These are phyloP conservation scores for Plasmopara muralis DNA, from an alignment of 352 stramenopile species.

Conservation along the genomic window DNA sequence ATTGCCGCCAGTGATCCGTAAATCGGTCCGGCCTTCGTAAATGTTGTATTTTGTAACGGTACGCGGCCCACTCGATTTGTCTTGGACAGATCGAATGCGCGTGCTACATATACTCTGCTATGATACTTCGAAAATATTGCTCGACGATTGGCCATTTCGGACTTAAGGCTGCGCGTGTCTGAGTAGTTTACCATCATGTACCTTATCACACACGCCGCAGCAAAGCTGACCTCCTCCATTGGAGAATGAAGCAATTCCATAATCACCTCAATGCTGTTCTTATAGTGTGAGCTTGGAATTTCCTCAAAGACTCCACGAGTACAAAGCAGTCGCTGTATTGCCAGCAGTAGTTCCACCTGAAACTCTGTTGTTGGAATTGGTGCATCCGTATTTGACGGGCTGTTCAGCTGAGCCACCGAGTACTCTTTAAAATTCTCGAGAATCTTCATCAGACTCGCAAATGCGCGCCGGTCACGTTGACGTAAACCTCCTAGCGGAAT, in stretches of 20 bases:
- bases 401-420: constrained; percentile 72
- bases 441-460: constrained; percentile 78
- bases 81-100: constrained; percentile 72
- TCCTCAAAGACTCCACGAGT: constrained; percentile 82
- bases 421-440: constrained; percentile 84
- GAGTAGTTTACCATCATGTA: constrained; percentile 89
- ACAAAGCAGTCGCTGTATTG: constrained; percentile 76
- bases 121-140: constrained; percentile 84
- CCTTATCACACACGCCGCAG: constrained; percentile 75
- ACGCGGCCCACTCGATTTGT: constrained; percentile 61
- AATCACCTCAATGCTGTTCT: constrained; percentile 77
- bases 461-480: constrained; percentile 67
- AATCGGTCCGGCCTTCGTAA: constrained; percentile 18
- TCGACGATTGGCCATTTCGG: constrained; percentile 74
- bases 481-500: constrained; percentile 63
- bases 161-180: constrained; percentile 80
- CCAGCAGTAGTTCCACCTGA: constrained; percentile 69
- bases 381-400: constrained; percentile 71
- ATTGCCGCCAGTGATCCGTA: constrained; percentile 25
- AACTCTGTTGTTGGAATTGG: constrained; percentile 77
- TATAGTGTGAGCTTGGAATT: constrained; percentile 81
- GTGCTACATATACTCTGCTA: constrained; percentile 72
- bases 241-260: constrained; percentile 84
- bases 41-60: constrained; percentile 25
- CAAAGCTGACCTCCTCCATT: constrained; percentile 81